These are phyloP conservation scores for Pisolithus thermaeus DNA, from an alignment of 1,284 basidiomycete genomes.

Conservation along the genomic window DNA sequence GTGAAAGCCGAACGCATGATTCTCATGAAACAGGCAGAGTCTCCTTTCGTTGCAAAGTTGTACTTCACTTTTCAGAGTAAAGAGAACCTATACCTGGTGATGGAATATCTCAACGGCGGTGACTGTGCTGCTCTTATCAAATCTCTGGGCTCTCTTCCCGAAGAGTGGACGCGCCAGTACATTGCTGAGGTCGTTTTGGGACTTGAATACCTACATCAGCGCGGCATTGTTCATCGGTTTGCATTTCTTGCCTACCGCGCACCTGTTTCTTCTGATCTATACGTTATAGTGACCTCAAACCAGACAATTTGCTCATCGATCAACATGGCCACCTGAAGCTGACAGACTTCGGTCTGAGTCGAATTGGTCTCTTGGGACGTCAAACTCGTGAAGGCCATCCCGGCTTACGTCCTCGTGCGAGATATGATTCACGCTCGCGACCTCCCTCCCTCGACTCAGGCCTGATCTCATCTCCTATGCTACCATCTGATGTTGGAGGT, in stretches of 20 bases:
- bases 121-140: constrained; percentile 98
- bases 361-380: constrained; percentile 94
- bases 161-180: constrained; percentile 97
- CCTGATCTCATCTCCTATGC: constrained; percentile 67
- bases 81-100: constrained; percentile 96
- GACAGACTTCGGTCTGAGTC: constrained; percentile 96
- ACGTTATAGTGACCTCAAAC: constrained; percentile 83
- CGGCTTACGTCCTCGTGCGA: constrained; percentile 45
- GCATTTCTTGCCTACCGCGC: constrained; percentile 23
- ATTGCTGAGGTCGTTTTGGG: constrained; percentile 95
- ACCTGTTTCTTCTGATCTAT: constrained; percentile 2
- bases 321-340: constrained; percentile 94
- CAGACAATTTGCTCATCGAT: constrained; percentile 96
- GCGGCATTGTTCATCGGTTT: constrained; percentile 95
- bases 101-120: constrained; percentile 98
- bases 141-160: constrained; percentile 85
- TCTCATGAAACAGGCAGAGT: constrained; percentile 98
- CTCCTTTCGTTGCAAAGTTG: constrained; percentile 97
- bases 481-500: constrained; percentile 57
- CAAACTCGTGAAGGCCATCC: constrained; percentile 82
- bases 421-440: constrained; percentile 64
- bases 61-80: constrained; percentile 99
- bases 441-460: constrained; percentile 82
- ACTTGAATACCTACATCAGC: constrained; percentile 90
- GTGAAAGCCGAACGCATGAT: constrained; percentile 99